Evolutionary conservation across 169 alveolate genomes (phyloP), one percentile per base, ranked within the genome.

Genomic region (Eimeria sp.): DNA sequence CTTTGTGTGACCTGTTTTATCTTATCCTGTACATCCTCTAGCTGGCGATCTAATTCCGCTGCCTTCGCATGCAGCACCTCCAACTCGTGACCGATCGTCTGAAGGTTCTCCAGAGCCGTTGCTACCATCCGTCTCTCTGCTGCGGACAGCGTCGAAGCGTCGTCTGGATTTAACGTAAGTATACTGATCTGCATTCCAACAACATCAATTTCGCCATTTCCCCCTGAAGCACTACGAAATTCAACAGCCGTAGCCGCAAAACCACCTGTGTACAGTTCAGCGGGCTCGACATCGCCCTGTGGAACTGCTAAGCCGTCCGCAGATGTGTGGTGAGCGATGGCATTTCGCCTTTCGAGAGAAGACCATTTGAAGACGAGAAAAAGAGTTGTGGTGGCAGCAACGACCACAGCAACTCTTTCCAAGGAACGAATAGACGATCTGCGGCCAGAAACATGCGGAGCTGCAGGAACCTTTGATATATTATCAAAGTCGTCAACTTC

Each of bases 321-420:
- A 70, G 5, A 25, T 70, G 78, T 13, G n/a, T 30, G 75, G 16
- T 20, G 78, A 27, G 78, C 10, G 27, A 70, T 30, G 78, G 49
- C 25, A 45, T 70, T 70, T 70, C 30, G 45, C 22, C 22, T 70
- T 70, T 49, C 1, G 49, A 6, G 5, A 7, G 78, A 70, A 70
- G 78, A 70, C 49, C 78, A 70, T 30, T 22, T 70, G 49, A 70
- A 70, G 49, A 70, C 78, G 49, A 70, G 78, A 70, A 70, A 70
- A 70, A 70, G 49, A 2, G 25, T 11, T 30, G 78, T 13, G 49
- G 78, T 30, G 20, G 78, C 78, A 70, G 49, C 78, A 70, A 70
- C 49, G 10, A 70, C 20, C 78, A 30, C 49, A 3, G 49, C 49
- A 70, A 70, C 20, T 70, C 49, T 3, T 0, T 70, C 49, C 22